phyloP scores from a whole-genome alignment of 1,284 basidiomycete species.

The Trichosporon faecale region DNA sequence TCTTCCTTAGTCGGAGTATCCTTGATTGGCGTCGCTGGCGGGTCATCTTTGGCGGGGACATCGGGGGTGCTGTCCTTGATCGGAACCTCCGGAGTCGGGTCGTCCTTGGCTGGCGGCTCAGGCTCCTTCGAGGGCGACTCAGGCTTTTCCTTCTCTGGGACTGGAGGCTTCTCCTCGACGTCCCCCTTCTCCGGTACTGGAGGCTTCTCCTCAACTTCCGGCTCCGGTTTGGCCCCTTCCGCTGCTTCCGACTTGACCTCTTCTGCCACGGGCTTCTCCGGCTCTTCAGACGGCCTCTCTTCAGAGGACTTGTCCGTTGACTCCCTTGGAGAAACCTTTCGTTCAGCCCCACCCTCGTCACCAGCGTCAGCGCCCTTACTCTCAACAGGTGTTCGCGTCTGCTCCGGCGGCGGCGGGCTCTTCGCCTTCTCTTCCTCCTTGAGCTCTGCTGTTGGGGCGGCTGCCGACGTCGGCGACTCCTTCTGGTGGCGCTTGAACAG shows the following conservation, averaged over 20 bases:
- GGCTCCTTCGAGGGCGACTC: conserved; percentile 18
- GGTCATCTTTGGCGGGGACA: not conserved
- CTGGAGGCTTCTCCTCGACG: not conserved
- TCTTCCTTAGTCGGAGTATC: not conserved
- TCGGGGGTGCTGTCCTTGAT: not conserved
- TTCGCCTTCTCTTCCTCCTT: not conserved
- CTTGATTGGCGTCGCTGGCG: not conserved
- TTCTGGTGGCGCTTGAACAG: conserved; percentile 36
- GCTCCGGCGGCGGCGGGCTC: not conserved
- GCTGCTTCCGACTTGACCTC: not conserved
- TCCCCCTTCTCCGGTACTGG: not conserved
- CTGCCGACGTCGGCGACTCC: not conserved
- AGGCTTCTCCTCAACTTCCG: not conserved
- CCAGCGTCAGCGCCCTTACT: conserved; percentile 4
- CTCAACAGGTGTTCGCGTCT: not conserved
- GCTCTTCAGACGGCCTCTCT: not conserved
- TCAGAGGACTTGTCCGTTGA: not conserved
- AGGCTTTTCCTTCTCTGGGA: not conserved
- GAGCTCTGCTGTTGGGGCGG: not conserved
- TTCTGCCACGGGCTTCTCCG: not conserved
- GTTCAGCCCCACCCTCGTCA: not conserved
- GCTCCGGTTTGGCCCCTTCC: not conserved
- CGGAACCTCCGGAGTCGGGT: not conserved
- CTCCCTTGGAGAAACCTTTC: conserved; percentile 2
- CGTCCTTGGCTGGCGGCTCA: conserved; percentile 19